phyloP scores from a whole-genome alignment of 257 asterid species.

The Nicotiana otophora region DNA sequence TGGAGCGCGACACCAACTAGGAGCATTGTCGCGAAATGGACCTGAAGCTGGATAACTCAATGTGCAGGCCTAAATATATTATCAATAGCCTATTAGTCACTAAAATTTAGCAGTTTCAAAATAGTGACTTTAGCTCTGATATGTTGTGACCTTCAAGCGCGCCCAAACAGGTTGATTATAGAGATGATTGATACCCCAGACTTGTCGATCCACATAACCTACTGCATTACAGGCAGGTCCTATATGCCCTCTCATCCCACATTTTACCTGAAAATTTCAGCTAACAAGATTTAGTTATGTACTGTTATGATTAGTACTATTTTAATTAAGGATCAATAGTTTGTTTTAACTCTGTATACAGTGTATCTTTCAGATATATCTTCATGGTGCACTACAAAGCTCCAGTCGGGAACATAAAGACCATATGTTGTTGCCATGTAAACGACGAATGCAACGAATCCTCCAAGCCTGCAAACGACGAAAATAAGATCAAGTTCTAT shows the following conservation, averaged over 20 bases:
- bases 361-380: constrained; percentile 33
- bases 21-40: constrained; percentile 53
- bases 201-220: constrained; percentile 82
- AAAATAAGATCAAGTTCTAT: background rate
- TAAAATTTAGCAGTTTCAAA: background rate
- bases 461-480: constrained; percentile 51
- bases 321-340: background rate
- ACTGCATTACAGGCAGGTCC: constrained; percentile 95
- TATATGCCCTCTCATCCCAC: constrained; percentile 91
- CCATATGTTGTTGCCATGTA: constrained; percentile 61
- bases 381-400: constrained; percentile 26
- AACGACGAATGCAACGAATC: constrained; percentile 51
- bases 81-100: background rate
- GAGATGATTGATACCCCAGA: constrained; percentile 86
- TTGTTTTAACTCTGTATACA: constrained; percentile 19
- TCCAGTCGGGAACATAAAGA: constrained; percentile 83
- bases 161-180: constrained; percentile 69
- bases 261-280: constrained; percentile 55
- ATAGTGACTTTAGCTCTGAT: background rate
- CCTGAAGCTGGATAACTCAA: constrained; percentile 63
- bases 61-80: constrained; percentile 59
- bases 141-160: constrained; percentile 37
- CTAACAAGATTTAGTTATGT: background rate
- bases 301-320: background rate
- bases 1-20: constrained; percentile 78